These are phyloP conservation scores for Trichoderma sp. DNA, from an alignment of 2,329 filamentous ascomycete genomes.

Conservation along the genomic window DNA sequence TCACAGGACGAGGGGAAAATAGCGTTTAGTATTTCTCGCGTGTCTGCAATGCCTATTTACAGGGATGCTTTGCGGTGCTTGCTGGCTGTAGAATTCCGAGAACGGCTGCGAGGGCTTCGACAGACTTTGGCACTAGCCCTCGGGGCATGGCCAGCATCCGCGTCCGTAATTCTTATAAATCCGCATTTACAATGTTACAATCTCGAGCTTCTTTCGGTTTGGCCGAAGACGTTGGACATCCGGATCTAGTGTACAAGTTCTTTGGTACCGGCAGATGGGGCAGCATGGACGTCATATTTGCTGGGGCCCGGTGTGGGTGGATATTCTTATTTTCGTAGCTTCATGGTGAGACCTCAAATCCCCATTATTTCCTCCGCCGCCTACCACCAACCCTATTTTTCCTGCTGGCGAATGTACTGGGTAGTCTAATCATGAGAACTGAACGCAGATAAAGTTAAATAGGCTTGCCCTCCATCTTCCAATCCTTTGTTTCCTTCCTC, in stretches of 20 bases:
- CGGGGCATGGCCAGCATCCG: not conserved
- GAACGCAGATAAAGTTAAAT: constrained; percentile 17
- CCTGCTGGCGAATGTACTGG: not conserved
- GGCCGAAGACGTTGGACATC: constrained; percentile 15
- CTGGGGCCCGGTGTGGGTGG: constrained; percentile 12
- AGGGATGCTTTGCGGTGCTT: not conserved
- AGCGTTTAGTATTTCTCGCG: not conserved
- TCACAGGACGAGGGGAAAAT: not conserved
- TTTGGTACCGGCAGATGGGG: constrained; percentile 1
- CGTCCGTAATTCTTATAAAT: not conserved
- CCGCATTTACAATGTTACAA: not conserved
- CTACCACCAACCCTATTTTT: not conserved
- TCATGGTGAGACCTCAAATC: constrained; percentile 9
- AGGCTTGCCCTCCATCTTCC: not conserved
- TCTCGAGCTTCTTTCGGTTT: not conserved
- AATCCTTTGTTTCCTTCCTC: not conserved
- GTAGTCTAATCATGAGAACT: not conserved
- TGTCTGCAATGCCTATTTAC: not conserved
- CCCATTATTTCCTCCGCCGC: constrained; percentile 15
- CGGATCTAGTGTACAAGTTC: not conserved
- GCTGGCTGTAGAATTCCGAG: not conserved
- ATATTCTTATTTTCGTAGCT: constrained; percentile 1
- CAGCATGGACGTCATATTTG: constrained; percentile 9
- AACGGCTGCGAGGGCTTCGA: constrained; percentile 5
- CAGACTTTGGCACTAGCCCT: not conserved